Evolutionary conservation across 2,329 filamentous ascomycete species (phyloP).

Genomic region (Ustulina deusta): DNA sequence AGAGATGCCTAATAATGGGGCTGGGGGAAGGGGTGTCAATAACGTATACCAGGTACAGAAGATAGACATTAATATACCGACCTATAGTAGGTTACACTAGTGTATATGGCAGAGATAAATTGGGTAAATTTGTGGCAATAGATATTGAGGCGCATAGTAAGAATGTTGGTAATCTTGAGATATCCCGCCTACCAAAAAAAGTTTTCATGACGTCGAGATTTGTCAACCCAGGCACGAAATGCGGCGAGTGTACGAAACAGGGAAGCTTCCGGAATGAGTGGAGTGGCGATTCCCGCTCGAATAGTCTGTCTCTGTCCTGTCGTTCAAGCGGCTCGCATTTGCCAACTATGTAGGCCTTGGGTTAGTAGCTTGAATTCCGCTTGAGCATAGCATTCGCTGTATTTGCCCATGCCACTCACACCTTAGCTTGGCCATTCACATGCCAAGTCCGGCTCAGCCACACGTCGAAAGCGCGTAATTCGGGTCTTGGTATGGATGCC

Average conservation of each 20-base stretch:
- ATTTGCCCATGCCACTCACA: slow-evolving; percentile 9
- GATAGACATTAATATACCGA: neutral
- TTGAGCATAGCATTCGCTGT: slow-evolving; percentile 10
- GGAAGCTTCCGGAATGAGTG: slow-evolving; percentile 49
- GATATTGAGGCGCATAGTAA: slow-evolving; percentile 11
- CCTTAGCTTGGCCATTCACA: slow-evolving; percentile 33
- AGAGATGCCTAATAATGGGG: slow-evolving; percentile 29
- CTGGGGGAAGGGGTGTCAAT: slow-evolving; percentile 23
- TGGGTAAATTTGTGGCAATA: neutral
- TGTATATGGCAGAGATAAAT: neutral
- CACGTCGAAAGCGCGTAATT: slow-evolving; percentile 32
- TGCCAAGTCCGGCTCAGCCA: slow-evolving; percentile 29
- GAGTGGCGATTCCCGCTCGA: slow-evolving; percentile 39
- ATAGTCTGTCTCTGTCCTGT: neutral
- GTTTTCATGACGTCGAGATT: slow-evolving; percentile 38
- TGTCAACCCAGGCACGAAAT: slow-evolving; percentile 34
- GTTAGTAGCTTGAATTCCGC: too few species aligned
- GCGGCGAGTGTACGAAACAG: slow-evolving; percentile 39
- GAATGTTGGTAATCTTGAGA: slow-evolving; percentile 10
- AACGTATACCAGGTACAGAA: slow-evolving; percentile 7
- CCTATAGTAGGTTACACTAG: neutral
- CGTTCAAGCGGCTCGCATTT: slow-evolving; percentile 16
- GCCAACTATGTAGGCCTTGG: neutral
- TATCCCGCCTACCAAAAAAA: neutral
- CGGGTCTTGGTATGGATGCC: slow-evolving; percentile 36